A percentile compares a stretch with the other conserved stretches of the same genome.
phyloP scores from a whole-genome alignment of 306 rosid genomes.

The Nissolia schottii region DNA sequence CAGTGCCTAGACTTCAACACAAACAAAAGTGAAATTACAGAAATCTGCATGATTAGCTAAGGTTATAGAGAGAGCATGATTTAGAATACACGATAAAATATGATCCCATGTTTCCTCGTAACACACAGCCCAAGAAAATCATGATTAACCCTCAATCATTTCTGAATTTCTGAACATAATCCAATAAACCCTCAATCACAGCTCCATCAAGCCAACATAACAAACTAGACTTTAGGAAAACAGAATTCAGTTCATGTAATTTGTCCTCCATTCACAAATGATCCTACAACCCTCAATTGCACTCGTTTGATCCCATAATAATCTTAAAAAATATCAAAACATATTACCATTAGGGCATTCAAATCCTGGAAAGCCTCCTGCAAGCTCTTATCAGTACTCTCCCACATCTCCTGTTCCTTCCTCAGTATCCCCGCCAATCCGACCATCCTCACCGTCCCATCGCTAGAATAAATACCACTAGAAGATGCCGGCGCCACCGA shows the following conservation, averaged over 20 bases:
- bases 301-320: neutral
- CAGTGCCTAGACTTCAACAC: constrained; percentile 4
- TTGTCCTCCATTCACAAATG: neutral
- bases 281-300: neutral
- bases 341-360: constrained; percentile 89
- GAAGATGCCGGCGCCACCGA: constrained; percentile 16
- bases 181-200: neutral
- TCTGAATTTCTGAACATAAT: neutral
- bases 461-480: constrained; percentile 55
- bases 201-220: neutral
- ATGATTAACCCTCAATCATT: neutral
- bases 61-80: neutral
- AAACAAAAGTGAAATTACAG: neutral
- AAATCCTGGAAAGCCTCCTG: constrained; percentile 97
- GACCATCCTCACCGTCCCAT: constrained; percentile 91
- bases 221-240: neutral
- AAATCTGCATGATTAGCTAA: neutral
- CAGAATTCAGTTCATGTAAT: neutral
- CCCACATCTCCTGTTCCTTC: constrained; percentile 99
- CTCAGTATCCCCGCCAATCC: constrained; percentile 95
- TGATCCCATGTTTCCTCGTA: neutral
- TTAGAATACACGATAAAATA: constrained; percentile 7
- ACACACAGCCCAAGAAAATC: neutral
- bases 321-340: neutral
- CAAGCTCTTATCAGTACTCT: constrained; percentile 92